Evolutionary conservation across 257 asterid genomes (phyloP), one percentile per base, ranked within the genome.

Genomic region (Capsicum pubescens): DNA sequence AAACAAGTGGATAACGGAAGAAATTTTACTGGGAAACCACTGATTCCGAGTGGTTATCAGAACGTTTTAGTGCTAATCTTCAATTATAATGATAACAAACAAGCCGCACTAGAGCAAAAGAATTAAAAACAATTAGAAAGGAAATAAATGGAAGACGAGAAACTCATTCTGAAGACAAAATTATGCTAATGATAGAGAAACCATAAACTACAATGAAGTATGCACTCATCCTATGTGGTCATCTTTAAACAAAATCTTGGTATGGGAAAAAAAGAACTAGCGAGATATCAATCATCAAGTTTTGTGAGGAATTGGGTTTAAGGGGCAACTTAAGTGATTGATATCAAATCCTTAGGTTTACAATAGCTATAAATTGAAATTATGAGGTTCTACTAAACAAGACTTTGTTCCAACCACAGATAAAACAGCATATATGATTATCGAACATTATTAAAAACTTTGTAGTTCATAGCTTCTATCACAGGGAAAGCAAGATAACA

Each of bases 121-220:
- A 57, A 26, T 26, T 52, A 52, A 26, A 76, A 52, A 52, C 5
- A 26, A 52, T 76, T 52, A 21, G 19, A 76, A 54, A 76, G 48
- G 21, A 32, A 8, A 19, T 12, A 12, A 72, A 11, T 9, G 12
- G 36, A 52, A 52, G 64, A 76, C 3, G 48, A 54, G 46, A 12
- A 52, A 76, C 64, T 52, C 81, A 76, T 76, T 76, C 81, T 52
- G 63, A 55, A 74, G 63, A 76, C 63, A 76, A 74, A 74, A 54
- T 52, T 21, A 32, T 52, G 63, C 21, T 26, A 76, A 26, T 9
- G 48, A 76, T 50, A 46, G 57, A 71, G 79, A 71, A 71, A 44
- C 57, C 17, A 71, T 71, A 69, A 36, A 67, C 74, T 35, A 50
- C 50, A 42, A 42, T 9, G 15, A 16, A 69, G 36, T 44, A 44